Evolutionary conservation across 2,329 filamentous ascomycete species (phyloP), one percentile per base, ranked within the genome.

Genomic region (Nemania serpens): DNA sequence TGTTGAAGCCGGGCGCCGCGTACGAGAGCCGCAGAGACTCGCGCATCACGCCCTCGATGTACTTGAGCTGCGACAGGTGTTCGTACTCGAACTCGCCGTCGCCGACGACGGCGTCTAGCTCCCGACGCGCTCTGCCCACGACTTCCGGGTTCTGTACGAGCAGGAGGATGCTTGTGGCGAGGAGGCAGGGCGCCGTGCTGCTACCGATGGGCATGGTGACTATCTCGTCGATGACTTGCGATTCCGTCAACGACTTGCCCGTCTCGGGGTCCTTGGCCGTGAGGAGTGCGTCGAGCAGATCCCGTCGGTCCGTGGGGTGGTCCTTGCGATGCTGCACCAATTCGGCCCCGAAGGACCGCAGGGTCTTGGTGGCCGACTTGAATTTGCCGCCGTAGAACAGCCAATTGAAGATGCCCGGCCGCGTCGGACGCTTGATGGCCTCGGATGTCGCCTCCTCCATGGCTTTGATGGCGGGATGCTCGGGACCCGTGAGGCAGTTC

Each of bases 141-240:
- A 75, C 77, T 0, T 76, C 70, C 0, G 83, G 83, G 68, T 83
- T 82, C 72, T 81, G 79, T 1, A 82, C 64, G 2, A 87, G 75
- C 52, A 82, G 79, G 65, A 82, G 80, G 61, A 86, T 80, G 9
- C 76, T 74, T 7, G 74, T 77, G 62, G 73, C 76, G 62, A 82
- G 69, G 68, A 77, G 74, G 60, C 78, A 80, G 1, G 80, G 80
- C 3, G 80, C 78, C 0, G 81, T 83, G 69, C 77, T 80, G 71
- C 77, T 81, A 3, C 82, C 84, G 53, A 87, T 86, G 42, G 89
- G 82, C 78, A 91, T 89, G 2, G 83, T 83, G 55, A 90, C 84
- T 66, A 91, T 86, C 71, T 91, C 88, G 72, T 90, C 86, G 49
- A 88, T 80, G 50, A 90, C 81, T 61, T 84, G 83, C 10, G 82